A percentile compares a stretch with the other conserved stretches of the same genome.
These are phyloP conservation scores for Xeromyces bisporus DNA, from an alignment of 495 filamentous ascomycete species.

Conservation along the genomic window DNA sequence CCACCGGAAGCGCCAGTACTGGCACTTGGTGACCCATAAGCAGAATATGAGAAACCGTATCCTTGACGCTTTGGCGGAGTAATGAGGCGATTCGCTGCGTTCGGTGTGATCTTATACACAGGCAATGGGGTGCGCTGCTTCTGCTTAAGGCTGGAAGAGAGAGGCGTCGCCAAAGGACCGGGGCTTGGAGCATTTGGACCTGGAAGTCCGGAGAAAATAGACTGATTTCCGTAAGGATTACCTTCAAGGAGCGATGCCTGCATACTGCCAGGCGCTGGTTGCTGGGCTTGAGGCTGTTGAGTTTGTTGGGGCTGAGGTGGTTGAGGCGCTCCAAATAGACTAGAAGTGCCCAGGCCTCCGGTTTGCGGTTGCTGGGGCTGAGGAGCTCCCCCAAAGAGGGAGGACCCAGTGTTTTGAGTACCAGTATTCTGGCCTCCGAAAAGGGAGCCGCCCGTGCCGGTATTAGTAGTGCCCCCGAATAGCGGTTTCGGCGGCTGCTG, in stretches of 20 bases:
- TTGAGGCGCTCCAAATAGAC: slow-evolving; percentile 51
- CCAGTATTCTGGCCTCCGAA: slow-evolving; percentile 18
- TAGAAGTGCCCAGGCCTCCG: slow-evolving; percentile 29
- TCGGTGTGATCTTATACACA: slow-evolving; percentile 74
- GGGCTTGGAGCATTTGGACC: slow-evolving; percentile 46
- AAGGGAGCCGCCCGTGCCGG: slow-evolving; percentile 14
- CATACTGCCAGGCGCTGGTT: slow-evolving; percentile 44
- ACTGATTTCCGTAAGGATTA: slow-evolving; percentile 67
- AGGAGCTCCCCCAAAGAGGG: slow-evolving; percentile 40
- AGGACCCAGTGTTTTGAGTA: slow-evolving; percentile 26
- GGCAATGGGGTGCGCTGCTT: slow-evolving; percentile 65
- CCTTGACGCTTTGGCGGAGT: slow-evolving; percentile 67
- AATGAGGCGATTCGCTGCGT: slow-evolving; percentile 53
- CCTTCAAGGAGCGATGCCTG: slow-evolving; percentile 58
- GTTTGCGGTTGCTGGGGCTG: slow-evolving; percentile 44
- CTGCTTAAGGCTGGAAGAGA: slow-evolving; percentile 52
- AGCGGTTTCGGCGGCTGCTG: slow-evolving; percentile 39
- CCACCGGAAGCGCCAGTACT: slow-evolving; percentile 51
- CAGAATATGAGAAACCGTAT: slow-evolving; percentile 81
- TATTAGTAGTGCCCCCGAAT: slow-evolving; percentile 40
- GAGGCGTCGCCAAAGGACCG: slow-evolving; percentile 73
- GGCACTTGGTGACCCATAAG: slow-evolving; percentile 66
- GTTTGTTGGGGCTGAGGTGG: slow-evolving; percentile 26
- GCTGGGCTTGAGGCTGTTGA: slow-evolving; percentile 27
- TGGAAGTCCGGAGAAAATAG: slow-evolving; percentile 57